Base-by-base conservation (phyloP, 1,284 basidiomycete species). In the Xerocomus minutiporus region DNA sequence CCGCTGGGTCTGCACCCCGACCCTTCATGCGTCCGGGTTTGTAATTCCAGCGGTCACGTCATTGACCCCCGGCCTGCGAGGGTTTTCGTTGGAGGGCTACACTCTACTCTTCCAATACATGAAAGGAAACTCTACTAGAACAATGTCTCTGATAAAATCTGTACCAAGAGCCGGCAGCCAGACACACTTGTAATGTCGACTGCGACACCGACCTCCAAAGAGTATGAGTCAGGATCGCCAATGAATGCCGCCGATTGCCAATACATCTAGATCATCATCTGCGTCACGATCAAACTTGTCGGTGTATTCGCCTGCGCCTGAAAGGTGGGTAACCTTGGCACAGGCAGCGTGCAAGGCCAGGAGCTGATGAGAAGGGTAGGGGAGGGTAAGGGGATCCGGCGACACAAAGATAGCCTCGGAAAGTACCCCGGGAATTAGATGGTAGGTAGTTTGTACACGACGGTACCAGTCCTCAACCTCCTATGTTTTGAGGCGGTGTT, bases 261-360 rank as follows among this genome's bases (percentile, higher is more conserved):
- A 17, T 11, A 45, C 46, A 9, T 35, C 47, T 7, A 41, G 8
- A 17, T 17, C 17, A 17, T 34, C 20, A n/a, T 34, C 31, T n/a
- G 17, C 5, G 8, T 41, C 38, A 5, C 20, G 13, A n/a, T 23
- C 17, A 25, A 34, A 15, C 29, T 34, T 48, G 38, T 48, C 47
- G 12, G 42, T 48, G 20, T 41, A 48, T 34, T 41, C 8, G 2
- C 29, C 20, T 11, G 39, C 47, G 15, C 47, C 47, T 8, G 47
- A 48, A 9, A 41, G 39, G 42, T 48, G 29, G 8, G 47, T 39
- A 34, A 48, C 38, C 39, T 42, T 31, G 20, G 47, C 47, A 41
- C 47, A 48, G 12, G 39, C 29, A 8, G 47, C 39, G 12, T 48
- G 47, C 29, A 48, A 35, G 23, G 39, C 47, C 12, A 48, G 20